These are phyloP conservation scores for Panicum hallii DNA, from an alignment of 202 grass and related monocot species.

Conservation along the genomic window DNA sequence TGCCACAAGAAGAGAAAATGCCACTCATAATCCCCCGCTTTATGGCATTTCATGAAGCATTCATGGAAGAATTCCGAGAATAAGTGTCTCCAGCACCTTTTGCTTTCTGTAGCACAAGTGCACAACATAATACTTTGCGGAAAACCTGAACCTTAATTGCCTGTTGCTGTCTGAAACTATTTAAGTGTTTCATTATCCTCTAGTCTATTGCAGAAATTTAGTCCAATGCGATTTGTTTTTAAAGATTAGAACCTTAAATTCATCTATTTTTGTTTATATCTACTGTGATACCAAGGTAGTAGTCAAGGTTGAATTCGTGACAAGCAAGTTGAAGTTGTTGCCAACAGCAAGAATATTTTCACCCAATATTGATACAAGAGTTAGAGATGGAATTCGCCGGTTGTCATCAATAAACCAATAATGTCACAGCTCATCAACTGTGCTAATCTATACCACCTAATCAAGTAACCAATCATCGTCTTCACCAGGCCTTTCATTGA, in stretches of 20 bases:
- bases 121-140: not conserved
- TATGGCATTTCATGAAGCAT: not conserved
- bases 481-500: constrained; percentile 31
- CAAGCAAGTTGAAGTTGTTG: constrained; percentile 37
- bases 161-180: not conserved
- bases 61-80: constrained; percentile 45
- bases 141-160: not conserved
- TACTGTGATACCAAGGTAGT: constrained; percentile 16
- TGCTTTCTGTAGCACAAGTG: too few species aligned
- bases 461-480: constrained; percentile 43
- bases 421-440: not conserved
- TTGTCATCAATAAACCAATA: constrained; percentile 28
- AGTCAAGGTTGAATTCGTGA: constrained; percentile 14
- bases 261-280: not conserved
- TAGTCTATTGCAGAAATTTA: not conserved
- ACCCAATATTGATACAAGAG: constrained; percentile 34
- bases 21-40: constrained; percentile 44
- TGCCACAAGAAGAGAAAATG: constrained; percentile 21
- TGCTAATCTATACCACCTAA: constrained; percentile 31
- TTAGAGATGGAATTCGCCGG: constrained; percentile 34
- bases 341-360: constrained; percentile 13
- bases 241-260: not conserved
- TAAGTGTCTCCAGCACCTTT: not conserved
- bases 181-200: not conserved
- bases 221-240: not conserved